Conservation (phyloP, 257 asterid species). For the Nicotiana benthamiana region DNA sequence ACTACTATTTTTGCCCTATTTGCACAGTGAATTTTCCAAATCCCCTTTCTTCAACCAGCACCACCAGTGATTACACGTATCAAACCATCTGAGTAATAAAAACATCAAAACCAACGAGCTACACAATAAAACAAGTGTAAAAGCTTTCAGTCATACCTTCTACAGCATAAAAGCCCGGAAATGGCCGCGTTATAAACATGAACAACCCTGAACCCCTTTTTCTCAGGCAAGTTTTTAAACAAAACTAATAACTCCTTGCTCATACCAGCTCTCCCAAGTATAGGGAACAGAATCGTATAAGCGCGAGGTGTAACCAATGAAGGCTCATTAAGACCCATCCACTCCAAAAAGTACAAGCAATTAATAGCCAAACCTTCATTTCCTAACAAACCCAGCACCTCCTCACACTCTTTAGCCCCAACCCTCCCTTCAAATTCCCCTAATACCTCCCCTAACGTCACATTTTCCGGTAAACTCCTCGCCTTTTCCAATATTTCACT, state of each 20-base stretch:
- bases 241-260: constrained; percentile 55
- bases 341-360: constrained; percentile 79
- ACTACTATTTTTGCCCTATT: too few species aligned
- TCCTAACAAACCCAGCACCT: constrained; percentile 54
- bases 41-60: too few species aligned
- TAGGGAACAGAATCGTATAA: constrained; percentile 57
- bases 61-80: too few species aligned
- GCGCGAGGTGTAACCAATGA: constrained; percentile 65
- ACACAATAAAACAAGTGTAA: not conserved
- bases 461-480: constrained; percentile 46
- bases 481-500: constrained; percentile 45
- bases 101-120: not conserved
- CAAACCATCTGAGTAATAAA: not conserved
- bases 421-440: constrained; percentile 46
- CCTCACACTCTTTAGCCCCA: constrained; percentile 54
- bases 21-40: too few species aligned
- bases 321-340: constrained; percentile 85
- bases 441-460: constrained; percentile 71
- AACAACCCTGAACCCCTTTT: constrained; percentile 47
- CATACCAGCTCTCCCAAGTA: constrained; percentile 62
- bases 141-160: constrained; percentile 41
- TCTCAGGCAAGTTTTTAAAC: constrained; percentile 61
- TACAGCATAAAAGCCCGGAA: constrained; percentile 59
- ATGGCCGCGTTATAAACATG: constrained; percentile 75
- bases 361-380: constrained; percentile 45